phyloP scores from a whole-genome alignment of 106 monocot species.

The Apostasia shenzhenica region DNA sequence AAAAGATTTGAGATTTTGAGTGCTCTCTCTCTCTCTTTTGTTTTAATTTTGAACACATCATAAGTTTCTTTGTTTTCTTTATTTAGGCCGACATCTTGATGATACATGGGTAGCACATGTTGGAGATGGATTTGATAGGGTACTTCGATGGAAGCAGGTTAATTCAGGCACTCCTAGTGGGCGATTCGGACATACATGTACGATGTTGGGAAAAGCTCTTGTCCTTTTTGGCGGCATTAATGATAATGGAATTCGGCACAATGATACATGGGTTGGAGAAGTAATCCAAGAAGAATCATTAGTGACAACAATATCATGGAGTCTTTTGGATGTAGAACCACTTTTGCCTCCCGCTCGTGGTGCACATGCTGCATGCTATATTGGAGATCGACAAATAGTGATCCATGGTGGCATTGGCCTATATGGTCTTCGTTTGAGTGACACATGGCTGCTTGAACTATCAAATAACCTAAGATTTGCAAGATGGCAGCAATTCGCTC shows the following conservation, averaged over 20 bases:
- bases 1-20: not conserved
- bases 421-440: constrained; percentile 53
- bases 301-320: constrained; percentile 51
- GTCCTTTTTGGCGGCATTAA: constrained; percentile 91
- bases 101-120: constrained; percentile 82
- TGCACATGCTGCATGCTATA: constrained; percentile 70
- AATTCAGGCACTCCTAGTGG: constrained; percentile 69
- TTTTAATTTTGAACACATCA: not conserved
- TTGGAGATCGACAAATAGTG: constrained; percentile 36
- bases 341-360: constrained; percentile 71
- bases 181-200: constrained; percentile 86
- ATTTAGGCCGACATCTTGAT: constrained; percentile 88
- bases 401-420: constrained; percentile 82
- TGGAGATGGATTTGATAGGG: constrained; percentile 27
- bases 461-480: constrained; percentile 24
- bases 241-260: constrained; percentile 69
- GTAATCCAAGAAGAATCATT: constrained; percentile 16
- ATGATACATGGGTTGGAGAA: constrained; percentile 79
- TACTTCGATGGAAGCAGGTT: constrained; percentile 52
- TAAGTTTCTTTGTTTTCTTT: constrained; percentile 10
- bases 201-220: constrained; percentile 30
- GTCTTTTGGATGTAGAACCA: constrained; percentile 44
- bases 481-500: constrained; percentile 48
- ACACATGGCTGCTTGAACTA: constrained; percentile 73
- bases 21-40: not conserved